phyloP scores from a whole-genome alignment of 192 early-diverging fungal species.

The Dimargaris xerosporica region DNA sequence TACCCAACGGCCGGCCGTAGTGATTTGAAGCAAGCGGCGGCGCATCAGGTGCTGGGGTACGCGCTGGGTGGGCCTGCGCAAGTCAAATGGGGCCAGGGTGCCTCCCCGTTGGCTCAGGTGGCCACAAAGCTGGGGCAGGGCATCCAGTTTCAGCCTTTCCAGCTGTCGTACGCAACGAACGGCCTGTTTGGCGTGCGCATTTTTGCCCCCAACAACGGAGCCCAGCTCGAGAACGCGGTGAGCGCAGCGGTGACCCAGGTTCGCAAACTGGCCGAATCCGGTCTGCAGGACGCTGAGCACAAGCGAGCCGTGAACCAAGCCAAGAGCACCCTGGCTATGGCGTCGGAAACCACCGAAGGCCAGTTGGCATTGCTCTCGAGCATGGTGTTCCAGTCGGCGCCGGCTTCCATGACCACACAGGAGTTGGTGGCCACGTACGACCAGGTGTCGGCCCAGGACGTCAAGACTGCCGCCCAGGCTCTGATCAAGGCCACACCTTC shows the following conservation, averaged over 20 bases:
- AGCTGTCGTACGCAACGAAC: conserved; percentile 76
- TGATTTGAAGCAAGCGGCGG: conserved; percentile 37
- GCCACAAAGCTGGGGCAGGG: conserved; percentile 34
- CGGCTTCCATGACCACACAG: conserved; percentile 15
- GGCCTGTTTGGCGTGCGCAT: conserved; percentile 79
- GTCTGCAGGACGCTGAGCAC: conserved; percentile 34
- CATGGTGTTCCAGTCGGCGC: conserved; percentile 13
- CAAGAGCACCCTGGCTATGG: conserved; percentile 34
- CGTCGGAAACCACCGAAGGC: conserved; percentile 21
- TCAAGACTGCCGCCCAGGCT: conserved; percentile 43
- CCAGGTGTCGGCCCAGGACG: conserved; percentile 39
- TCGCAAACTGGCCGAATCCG: conserved; percentile 37
- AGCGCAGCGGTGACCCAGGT: conserved; percentile 38
- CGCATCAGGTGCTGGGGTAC: conserved; percentile 42
- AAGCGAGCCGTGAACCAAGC: conserved; percentile 49
- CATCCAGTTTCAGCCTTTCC: conserved; percentile 57
- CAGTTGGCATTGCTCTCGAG: conserved; percentile 15
- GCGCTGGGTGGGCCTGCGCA: conserved; percentile 43
- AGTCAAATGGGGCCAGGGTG: conserved; percentile 46
- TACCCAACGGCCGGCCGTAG: conserved; percentile 51
- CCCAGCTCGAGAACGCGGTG: conserved; percentile 44
- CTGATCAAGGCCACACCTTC: conserved; percentile 55
- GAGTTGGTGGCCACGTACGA: conserved; percentile 30
- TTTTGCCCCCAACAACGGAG: conserved; percentile 24
- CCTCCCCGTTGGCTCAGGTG: conserved; percentile 46